Evolutionary conservation across 495 filamentous ascomycete genomes (phyloP).

Genomic region (Hyaloscypha variabilis): DNA sequence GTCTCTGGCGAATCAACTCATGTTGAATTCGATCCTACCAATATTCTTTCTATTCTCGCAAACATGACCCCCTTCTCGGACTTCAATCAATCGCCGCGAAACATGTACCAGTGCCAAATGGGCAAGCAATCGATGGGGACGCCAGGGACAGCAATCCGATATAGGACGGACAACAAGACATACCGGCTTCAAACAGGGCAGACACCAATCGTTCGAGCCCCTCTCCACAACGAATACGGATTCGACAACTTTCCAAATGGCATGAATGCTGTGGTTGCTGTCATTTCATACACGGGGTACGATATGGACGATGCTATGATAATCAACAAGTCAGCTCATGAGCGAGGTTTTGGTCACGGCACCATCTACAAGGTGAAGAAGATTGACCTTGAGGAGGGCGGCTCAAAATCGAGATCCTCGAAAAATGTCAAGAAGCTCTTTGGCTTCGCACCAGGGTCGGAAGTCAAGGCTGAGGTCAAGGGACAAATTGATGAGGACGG

Average conservation of each 20-base stretch:
- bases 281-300: conserved; percentile 98
- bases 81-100: conserved; percentile 97
- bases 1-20: conserved; percentile 86
- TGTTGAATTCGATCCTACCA: conserved; percentile 92
- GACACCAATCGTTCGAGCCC: conserved; percentile 89
- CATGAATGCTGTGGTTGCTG: conserved; percentile 94
- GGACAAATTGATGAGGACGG: conserved; percentile 82
- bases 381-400: conserved; percentile 73
- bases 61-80: conserved; percentile 99
- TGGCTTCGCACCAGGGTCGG: conserved; percentile 76
- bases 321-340: conserved; percentile 95
- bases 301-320: conserved; percentile 99
- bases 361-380: conserved; percentile 98
- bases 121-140: conserved; percentile 99
- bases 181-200: conserved; percentile 96
- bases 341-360: conserved; percentile 95
- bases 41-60: conserved; percentile 95
- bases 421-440: conserved; percentile 71
- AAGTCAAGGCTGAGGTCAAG: conserved; percentile 63
- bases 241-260: conserved; percentile 99
- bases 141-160: conserved; percentile 79
- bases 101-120: conserved; percentile 99
- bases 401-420: conserved; percentile 45
- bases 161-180: conserved; percentile 95
- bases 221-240: conserved; percentile 92